Conservation (phyloP, 148 eudicot species). For the Simmondsia chinensis region DNA sequence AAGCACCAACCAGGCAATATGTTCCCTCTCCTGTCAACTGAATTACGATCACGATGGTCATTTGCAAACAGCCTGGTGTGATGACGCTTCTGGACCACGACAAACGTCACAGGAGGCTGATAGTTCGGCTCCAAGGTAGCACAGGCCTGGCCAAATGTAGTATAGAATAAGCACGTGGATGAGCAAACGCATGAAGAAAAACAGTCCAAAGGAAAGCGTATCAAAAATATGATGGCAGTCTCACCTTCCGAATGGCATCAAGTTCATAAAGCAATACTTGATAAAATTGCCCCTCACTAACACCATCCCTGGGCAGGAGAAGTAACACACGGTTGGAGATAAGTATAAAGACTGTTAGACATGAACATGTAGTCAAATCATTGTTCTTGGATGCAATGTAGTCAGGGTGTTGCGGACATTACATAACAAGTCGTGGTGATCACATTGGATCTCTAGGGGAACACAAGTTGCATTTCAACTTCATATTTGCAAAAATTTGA, state of each 20-base stretch:
- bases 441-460: too few relatives aligned
- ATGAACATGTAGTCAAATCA: too few relatives aligned
- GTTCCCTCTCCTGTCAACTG: slow-evolving; percentile 65
- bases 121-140: slow-evolving; percentile 78
- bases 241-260: slow-evolving; percentile 74
- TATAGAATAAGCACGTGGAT: too few relatives aligned
- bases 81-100: slow-evolving; percentile 87
- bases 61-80: slow-evolving; percentile 83
- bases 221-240: not conserved
- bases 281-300: slow-evolving; percentile 78
- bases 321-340: not conserved
- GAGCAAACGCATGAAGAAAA: not conserved
- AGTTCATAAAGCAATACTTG: slow-evolving; percentile 72
- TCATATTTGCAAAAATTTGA: too few relatives aligned
- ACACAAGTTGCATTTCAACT: too few relatives aligned
- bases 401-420: too few relatives aligned
- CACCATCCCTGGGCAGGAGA: slow-evolving; percentile 59
- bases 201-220: too few relatives aligned
- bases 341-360: not conserved
- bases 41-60: slow-evolving; percentile 44
- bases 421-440: too few relatives aligned
- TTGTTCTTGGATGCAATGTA: too few relatives aligned
- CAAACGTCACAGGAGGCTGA: slow-evolving; percentile 91
- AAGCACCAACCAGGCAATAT: slow-evolving; percentile 53
- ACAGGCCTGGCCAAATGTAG: slow-evolving; percentile 46